Evolutionary conservation across 192 early-diverging fungal genomes (phyloP).

Genomic region (Umbelopsis sp.): DNA sequence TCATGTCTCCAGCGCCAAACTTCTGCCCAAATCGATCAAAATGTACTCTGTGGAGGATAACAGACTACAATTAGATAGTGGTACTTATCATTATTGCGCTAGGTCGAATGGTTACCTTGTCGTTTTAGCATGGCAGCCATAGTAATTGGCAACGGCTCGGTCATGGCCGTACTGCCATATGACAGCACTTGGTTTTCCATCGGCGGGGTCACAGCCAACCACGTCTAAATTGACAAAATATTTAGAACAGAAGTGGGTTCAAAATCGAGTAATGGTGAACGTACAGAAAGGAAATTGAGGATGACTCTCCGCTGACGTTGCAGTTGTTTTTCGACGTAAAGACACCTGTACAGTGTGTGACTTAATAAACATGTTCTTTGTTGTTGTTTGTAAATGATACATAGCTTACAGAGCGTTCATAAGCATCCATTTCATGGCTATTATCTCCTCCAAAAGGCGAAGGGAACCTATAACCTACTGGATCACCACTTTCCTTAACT

Average conservation of each 20-base stretch:
- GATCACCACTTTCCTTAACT: constrained; percentile 8
- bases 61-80: background rate
- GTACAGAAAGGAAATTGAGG: constrained; percentile 50
- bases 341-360: constrained; percentile 23
- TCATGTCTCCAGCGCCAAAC: constrained; percentile 72
- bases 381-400: background rate
- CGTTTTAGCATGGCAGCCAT: constrained; percentile 43
- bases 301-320: constrained; percentile 48
- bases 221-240: constrained; percentile 31
- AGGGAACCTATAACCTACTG: background rate
- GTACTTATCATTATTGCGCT: background rate
- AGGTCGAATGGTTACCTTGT: constrained; percentile 42
- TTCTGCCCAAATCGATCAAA: constrained; percentile 82
- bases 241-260: background rate
- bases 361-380: constrained; percentile 34
- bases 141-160: constrained; percentile 65
- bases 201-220: constrained; percentile 48
- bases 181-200: constrained; percentile 60
- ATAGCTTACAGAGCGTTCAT: background rate
- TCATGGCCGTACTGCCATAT: constrained; percentile 84
- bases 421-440: background rate
- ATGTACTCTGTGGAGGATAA: constrained; percentile 46
- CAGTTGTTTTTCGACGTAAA: constrained; percentile 37
- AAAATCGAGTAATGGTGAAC: background rate
- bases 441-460: constrained; percentile 1